phyloP scores from a whole-genome alignment of 164 flowering plant genomes.

The Vitis rupestris region DNA sequence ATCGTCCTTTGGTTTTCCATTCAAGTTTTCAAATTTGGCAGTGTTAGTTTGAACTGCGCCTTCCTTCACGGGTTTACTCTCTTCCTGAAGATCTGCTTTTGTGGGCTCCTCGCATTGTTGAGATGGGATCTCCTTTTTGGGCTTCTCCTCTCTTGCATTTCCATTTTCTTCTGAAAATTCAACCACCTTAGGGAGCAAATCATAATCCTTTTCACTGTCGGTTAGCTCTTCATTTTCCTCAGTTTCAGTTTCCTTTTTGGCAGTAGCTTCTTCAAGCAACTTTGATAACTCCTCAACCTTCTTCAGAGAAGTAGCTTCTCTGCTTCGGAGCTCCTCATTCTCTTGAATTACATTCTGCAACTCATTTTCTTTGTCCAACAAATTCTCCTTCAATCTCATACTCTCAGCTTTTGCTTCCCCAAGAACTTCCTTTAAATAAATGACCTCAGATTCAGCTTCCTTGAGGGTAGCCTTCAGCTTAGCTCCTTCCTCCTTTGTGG shows the following conservation, averaged over 20 bases:
- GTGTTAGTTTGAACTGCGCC: constrained; percentile 9
- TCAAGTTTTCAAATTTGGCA: constrained; percentile 30
- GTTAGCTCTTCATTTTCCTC: constrained; percentile 65
- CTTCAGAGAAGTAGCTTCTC: constrained; percentile 40
- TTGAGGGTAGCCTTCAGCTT: constrained; percentile 39
- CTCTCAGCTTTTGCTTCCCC: constrained; percentile 69
- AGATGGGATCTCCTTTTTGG: constrained; percentile 29
- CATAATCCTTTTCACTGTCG: constrained; percentile 78
- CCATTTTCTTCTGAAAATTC: constrained; percentile 74
- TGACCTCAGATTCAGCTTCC: constrained; percentile 61
- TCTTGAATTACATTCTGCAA: constrained; percentile 45
- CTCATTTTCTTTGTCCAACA: constrained; percentile 73
- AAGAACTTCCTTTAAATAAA: constrained; percentile 53
- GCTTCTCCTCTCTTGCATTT: constrained; percentile 41
- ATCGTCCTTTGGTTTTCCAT: constrained; percentile 41
- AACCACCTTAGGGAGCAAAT: constrained; percentile 79
- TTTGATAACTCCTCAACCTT: constrained; percentile 58
- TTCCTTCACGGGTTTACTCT: constrained; percentile 22
- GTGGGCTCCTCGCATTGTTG: constrained; percentile 26
- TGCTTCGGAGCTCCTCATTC: constrained; percentile 50
- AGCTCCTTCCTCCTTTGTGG: constrained; percentile 50
- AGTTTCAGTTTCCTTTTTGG: constrained; percentile 29
- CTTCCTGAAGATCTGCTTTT: constrained; percentile 22
- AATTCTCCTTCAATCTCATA: constrained; percentile 59
- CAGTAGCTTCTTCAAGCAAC: constrained; percentile 50